Percentiles rank a stretch among this genome's conserved stretches.
phyloP scores from a whole-genome alignment of 768 basidiomycete genomes.

The Pulveroboletus sp. region DNA sequence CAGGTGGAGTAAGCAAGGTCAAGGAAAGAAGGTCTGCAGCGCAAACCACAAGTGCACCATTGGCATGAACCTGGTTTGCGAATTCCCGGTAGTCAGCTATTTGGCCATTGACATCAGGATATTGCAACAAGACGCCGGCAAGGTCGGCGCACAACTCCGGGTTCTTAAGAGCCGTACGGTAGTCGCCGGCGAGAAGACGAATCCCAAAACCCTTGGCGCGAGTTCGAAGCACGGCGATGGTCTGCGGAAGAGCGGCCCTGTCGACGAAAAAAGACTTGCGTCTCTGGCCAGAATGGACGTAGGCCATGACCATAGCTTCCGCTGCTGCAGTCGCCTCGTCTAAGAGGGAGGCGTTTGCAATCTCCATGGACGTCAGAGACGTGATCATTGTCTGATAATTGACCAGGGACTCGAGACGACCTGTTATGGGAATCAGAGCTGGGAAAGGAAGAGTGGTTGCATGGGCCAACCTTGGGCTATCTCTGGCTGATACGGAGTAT shows the following conservation, averaged over 20 bases:
- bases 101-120: constrained; percentile 86
- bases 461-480: constrained; percentile 82
- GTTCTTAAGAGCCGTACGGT: constrained; percentile 47
- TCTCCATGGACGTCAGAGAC: constrained; percentile 91
- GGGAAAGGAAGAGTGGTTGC: constrained; percentile 1
- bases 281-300: constrained; percentile 61
- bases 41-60: constrained; percentile 79
- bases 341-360: constrained; percentile 92
- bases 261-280: constrained; percentile 87
- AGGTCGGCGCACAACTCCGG: constrained; percentile 56
- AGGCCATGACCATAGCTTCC: constrained; percentile 97
- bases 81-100: constrained; percentile 72
- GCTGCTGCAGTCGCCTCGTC: constrained; percentile 96
- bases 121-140: constrained; percentile 90
- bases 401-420: constrained; percentile 92
- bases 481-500: constrained; percentile 96
- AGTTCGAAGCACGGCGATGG: constrained; percentile 82
- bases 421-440: constrained; percentile 38
- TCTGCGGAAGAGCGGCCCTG: constrained; percentile 80
- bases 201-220: constrained; percentile 95
- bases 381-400: constrained; percentile 97
- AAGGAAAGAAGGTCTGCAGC: constrained; percentile 92
- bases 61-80: constrained; percentile 63
- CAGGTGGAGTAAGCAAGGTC: constrained; percentile 90
- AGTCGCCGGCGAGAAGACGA: constrained; percentile 69